Evolutionary conservation across 345 rosid species (phyloP).

Genomic region (Gossypium thurberi): DNA sequence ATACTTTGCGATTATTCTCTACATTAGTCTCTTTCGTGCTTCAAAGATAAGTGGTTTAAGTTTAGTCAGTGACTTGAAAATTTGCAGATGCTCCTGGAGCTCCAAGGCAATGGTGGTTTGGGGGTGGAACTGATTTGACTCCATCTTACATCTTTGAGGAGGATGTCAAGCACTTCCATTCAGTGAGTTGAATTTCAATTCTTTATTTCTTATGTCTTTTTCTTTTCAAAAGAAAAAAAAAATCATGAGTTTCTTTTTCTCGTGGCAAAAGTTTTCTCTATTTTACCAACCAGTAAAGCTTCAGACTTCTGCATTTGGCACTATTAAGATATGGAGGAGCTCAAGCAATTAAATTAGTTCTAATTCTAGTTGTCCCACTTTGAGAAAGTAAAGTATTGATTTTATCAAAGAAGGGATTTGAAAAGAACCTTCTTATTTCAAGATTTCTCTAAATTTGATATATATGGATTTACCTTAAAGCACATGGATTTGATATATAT

Average conservation of each 20-base stretch:
- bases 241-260: not conserved
- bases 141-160: slow-evolving; percentile 96
- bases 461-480: not conserved
- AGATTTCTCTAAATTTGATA: not conserved
- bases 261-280: not conserved
- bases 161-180: slow-evolving; percentile 92
- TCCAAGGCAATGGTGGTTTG: slow-evolving; percentile 99
- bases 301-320: not conserved
- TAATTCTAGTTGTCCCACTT: not conserved
- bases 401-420: not conserved
- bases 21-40: not conserved
- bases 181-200: slow-evolving; percentile 33
- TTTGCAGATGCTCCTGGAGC: slow-evolving; percentile 84
- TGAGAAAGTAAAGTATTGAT: not conserved
- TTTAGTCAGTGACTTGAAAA: slow-evolving; percentile 3
- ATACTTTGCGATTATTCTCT: not conserved
- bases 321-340: not conserved
- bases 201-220: not conserved
- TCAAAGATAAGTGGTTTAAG: not conserved
- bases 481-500: not conserved
- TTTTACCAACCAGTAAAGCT: not conserved
- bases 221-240: not conserved
- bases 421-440: not conserved
- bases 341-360: not conserved
- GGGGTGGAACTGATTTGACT: slow-evolving; percentile 99